phyloP scores from a whole-genome alignment of 495 filamentous ascomycete genomes.

The Penicillium atrosanguineum region DNA sequence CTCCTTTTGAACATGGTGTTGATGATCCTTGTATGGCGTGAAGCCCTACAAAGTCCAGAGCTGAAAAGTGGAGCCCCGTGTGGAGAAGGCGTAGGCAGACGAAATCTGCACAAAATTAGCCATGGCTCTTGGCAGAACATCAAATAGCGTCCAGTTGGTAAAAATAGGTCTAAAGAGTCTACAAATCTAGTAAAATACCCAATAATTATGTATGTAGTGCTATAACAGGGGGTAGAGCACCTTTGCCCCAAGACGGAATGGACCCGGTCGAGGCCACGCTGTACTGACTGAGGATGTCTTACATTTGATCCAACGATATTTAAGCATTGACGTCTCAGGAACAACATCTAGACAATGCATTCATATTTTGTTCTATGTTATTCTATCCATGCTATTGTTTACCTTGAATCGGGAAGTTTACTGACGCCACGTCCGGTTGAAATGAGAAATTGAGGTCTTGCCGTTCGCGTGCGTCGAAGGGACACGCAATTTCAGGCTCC shows the following conservation, averaged over 20 bases:
- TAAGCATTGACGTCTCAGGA: neutral
- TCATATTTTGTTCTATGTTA: neutral
- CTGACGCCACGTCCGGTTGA: slow-evolving; percentile 13
- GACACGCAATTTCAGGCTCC: slow-evolving; percentile 17
- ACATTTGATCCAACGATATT: neutral
- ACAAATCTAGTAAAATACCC: neutral
- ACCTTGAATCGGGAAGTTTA: neutral
- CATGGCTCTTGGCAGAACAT: neutral
- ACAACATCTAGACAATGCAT: neutral
- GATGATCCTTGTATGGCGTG: neutral
- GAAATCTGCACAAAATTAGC: neutral
- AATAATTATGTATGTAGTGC: neutral
- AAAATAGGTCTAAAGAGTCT: neutral
- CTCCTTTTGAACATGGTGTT: too few species aligned
- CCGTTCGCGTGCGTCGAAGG: neutral
- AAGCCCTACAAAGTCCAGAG: neutral
- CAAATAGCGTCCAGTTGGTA: neutral
- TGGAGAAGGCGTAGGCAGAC: slow-evolving; percentile 1
- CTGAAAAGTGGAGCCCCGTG: neutral
- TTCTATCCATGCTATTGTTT: neutral
- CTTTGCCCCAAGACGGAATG: neutral
- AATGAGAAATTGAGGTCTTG: neutral
- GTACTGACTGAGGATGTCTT: neutral
- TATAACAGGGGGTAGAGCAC: neutral
- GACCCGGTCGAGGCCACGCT: neutral